Evolutionary conservation across 805 yeast species (phyloP).

Genomic region (Nakazawaea populi): DNA sequence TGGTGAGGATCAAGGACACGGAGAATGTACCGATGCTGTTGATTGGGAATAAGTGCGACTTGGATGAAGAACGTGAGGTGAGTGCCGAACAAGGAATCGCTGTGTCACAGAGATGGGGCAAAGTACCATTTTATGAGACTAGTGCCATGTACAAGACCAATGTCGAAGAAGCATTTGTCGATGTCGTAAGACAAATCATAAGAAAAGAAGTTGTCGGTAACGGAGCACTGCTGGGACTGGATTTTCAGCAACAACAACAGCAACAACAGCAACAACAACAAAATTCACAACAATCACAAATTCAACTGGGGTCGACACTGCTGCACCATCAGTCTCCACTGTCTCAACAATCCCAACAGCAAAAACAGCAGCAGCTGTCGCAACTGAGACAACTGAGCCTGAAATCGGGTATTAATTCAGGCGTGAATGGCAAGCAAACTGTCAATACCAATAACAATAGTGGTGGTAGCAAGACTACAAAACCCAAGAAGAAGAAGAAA

Average conservation of each 20-base stretch:
- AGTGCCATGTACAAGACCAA: slow-evolving; percentile 88
- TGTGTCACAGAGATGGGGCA: slow-evolving; percentile 82
- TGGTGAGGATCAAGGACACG: slow-evolving; percentile 74
- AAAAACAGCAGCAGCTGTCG: not conserved
- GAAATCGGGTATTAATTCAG: not conserved
- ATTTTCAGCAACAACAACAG: not conserved
- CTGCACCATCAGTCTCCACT: not conserved
- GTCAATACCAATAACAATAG: not conserved
- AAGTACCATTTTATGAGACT: slow-evolving; percentile 87
- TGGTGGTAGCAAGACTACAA: not conserved
- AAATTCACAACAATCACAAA: not conserved
- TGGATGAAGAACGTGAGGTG: slow-evolving; percentile 67
- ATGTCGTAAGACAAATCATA: slow-evolving; percentile 85
- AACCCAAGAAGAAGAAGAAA: slow-evolving; percentile 7
- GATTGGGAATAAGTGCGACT: slow-evolving; percentile 88
- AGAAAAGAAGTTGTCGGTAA: slow-evolving; percentile 44
- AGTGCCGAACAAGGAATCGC: slow-evolving; percentile 77
- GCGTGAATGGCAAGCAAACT: not conserved
- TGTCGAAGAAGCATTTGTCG: slow-evolving; percentile 86
- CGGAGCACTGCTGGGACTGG: slow-evolving; percentile 15
- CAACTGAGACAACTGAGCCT: not conserved
- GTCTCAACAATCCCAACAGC: not conserved
- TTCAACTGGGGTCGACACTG: not conserved
- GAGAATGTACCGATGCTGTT: slow-evolving; percentile 80
- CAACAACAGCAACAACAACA: not conserved